These are phyloP conservation scores for Vigna unguiculata DNA, from an alignment of 306 rosid species.

Conservation along the genomic window DNA sequence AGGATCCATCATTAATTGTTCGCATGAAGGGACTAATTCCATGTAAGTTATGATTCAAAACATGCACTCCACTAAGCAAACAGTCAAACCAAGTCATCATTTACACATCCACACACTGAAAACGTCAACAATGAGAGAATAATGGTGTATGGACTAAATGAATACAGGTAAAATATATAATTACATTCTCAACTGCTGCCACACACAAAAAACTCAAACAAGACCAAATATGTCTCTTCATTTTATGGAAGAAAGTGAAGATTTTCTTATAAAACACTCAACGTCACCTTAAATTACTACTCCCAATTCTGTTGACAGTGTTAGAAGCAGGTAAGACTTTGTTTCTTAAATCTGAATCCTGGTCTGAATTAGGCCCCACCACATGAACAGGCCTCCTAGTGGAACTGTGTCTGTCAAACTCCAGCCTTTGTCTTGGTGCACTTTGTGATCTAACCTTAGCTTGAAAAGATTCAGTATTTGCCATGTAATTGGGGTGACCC, in stretches of 20 bases:
- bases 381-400: constrained; percentile 49
- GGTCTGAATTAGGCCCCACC: constrained; percentile 59
- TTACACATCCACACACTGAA: constrained; percentile 43
- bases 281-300: constrained; percentile 61
- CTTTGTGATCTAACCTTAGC: constrained; percentile 97
- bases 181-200: constrained; percentile 50
- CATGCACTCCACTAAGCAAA: constrained; percentile 35
- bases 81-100: constrained; percentile 43
- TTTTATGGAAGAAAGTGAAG: constrained; percentile 24
- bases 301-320: constrained; percentile 58
- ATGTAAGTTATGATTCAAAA: constrained; percentile 31
- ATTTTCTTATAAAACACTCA: constrained; percentile 26
- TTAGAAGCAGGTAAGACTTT: constrained; percentile 45
- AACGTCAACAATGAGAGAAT: constrained; percentile 33
- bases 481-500: constrained; percentile 86
- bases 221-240: background rate
- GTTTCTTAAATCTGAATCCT: constrained; percentile 53
- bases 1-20: constrained; percentile 14
- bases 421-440: constrained; percentile 88
- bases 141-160: constrained; percentile 41
- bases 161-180: constrained; percentile 42
- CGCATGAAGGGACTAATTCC: background rate
- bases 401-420: constrained; percentile 61
- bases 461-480: constrained; percentile 80
- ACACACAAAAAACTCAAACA: constrained; percentile 27